phyloP scores from a whole-genome alignment of 2,329 filamentous ascomycete species.

The Phialophora macrospora region DNA sequence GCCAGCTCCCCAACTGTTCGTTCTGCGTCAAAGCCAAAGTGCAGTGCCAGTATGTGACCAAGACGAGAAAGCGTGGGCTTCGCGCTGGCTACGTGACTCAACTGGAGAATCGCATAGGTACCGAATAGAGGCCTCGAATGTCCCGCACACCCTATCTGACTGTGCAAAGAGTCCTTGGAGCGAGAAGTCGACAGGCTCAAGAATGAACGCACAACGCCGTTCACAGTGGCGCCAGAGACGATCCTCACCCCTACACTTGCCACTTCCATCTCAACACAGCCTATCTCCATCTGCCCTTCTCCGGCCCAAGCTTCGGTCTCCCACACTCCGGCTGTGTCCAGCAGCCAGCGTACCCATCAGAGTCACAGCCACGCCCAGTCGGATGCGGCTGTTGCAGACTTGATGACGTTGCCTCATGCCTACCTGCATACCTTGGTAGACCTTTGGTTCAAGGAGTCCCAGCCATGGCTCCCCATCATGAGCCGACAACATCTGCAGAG shows the following conservation, averaged over 20 bases:
- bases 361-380: slow-evolving; percentile 19
- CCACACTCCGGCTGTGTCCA: slow-evolving; percentile 12
- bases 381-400: slow-evolving; percentile 35
- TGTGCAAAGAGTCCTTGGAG: slow-evolving; percentile 34
- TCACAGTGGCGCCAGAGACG: slow-evolving; percentile 7
- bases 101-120: slow-evolving; percentile 46
- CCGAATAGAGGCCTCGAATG: background rate
- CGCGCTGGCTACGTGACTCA: slow-evolving; percentile 48
- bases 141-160: slow-evolving; percentile 3
- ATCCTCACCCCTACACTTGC: slow-evolving; percentile 10
- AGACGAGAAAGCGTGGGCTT: slow-evolving; percentile 41
- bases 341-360: background rate
- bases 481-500: slow-evolving; percentile 32
- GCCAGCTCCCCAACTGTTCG: slow-evolving; percentile 39
- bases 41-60: slow-evolving; percentile 38
- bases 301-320: slow-evolving; percentile 20
- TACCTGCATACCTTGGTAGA: slow-evolving; percentile 40
- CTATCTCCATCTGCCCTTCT: slow-evolving; percentile 15
- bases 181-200: slow-evolving; percentile 37
- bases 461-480: slow-evolving; percentile 47
- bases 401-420: slow-evolving; percentile 32
- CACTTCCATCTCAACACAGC: slow-evolving; percentile 21
- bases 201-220: slow-evolving; percentile 19
- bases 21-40: slow-evolving; percentile 40
- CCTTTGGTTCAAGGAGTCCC: slow-evolving; percentile 47